Conservation (phyloP, 164 flowering plant species). For the Euptelea pleiosperma region DNA sequence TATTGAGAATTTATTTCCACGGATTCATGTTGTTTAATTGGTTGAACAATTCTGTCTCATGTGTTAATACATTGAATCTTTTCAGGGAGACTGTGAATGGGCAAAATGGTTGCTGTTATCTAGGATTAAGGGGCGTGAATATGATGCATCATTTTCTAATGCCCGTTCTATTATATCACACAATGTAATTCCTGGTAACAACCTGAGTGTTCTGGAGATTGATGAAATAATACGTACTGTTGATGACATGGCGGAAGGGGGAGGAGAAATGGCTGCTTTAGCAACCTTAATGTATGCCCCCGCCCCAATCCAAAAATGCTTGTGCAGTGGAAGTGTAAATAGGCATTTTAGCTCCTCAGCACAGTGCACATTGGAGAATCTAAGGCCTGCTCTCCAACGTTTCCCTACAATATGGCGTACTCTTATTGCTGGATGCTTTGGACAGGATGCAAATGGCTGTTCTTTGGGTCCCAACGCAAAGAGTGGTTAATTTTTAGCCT, state of each 20-base stretch:
- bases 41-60: background rate
- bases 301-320: slow-evolving; percentile 72
- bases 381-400: slow-evolving; percentile 69
- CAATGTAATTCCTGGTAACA: slow-evolving; percentile 39
- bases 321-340: slow-evolving; percentile 77
- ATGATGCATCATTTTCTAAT: slow-evolving; percentile 91
- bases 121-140: slow-evolving; percentile 74
- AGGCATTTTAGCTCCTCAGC: slow-evolving; percentile 69
- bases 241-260: slow-evolving; percentile 99
- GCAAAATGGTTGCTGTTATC: slow-evolving; percentile 84
- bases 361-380: slow-evolving; percentile 93
- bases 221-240: slow-evolving; percentile 75
- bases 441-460: slow-evolving; percentile 52
- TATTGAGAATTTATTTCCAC: too few species aligned
- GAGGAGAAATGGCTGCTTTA: slow-evolving; percentile 92
- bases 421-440: slow-evolving; percentile 81
- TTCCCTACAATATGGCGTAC: slow-evolving; percentile 88
- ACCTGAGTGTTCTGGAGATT: slow-evolving; percentile 45
- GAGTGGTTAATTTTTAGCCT: slow-evolving; percentile 39
- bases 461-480: slow-evolving; percentile 39
- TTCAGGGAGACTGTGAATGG: slow-evolving; percentile 88
- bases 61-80: slow-evolving; percentile 13
- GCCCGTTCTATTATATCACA: slow-evolving; percentile 62
- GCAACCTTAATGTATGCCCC: slow-evolving; percentile 94
- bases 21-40: too few species aligned